These are phyloP conservation scores for Leccinum solheimii DNA, from an alignment of 1,284 basidiomycete genomes.

Conservation along the genomic window DNA sequence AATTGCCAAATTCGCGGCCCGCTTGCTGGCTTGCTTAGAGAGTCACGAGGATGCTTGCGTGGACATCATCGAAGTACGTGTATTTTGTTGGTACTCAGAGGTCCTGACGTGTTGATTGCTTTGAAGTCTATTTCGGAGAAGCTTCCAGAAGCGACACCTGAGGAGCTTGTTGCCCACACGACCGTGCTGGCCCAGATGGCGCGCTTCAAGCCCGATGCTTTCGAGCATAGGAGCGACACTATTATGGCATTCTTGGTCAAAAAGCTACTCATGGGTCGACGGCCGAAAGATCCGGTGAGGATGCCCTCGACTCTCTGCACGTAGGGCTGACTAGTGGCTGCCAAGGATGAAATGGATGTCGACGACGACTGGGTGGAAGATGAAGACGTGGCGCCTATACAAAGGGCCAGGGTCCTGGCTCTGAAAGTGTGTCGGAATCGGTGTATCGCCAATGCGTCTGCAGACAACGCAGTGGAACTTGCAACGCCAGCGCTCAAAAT, in stretches of 20 bases:
- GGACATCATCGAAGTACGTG: slow-evolving; percentile 65
- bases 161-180: slow-evolving; percentile 65
- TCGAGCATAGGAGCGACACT: slow-evolving; percentile 75
- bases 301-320: background rate
- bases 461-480: slow-evolving; percentile 63
- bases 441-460: slow-evolving; percentile 64
- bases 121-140: slow-evolving; percentile 57
- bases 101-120: slow-evolving; percentile 1
- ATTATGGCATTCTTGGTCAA: slow-evolving; percentile 75
- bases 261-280: slow-evolving; percentile 64
- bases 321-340: slow-evolving; percentile 3
- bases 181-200: slow-evolving; percentile 78
- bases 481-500: slow-evolving; percentile 76
- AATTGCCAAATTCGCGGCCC: slow-evolving; percentile 87
- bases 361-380: slow-evolving; percentile 81
- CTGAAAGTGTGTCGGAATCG: slow-evolving; percentile 82
- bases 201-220: slow-evolving; percentile 65
- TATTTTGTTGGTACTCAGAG: background rate
- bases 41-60: slow-evolving; percentile 52
- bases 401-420: slow-evolving; percentile 70
- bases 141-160: slow-evolving; percentile 52
- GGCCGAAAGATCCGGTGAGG: slow-evolving; percentile 49
- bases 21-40: slow-evolving; percentile 67
- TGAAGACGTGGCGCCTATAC: slow-evolving; percentile 51
- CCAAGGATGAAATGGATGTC: slow-evolving; percentile 48